phyloP scores from a whole-genome alignment of 1,139 yeast species.

The Saccharomyces hybrid region DNA sequence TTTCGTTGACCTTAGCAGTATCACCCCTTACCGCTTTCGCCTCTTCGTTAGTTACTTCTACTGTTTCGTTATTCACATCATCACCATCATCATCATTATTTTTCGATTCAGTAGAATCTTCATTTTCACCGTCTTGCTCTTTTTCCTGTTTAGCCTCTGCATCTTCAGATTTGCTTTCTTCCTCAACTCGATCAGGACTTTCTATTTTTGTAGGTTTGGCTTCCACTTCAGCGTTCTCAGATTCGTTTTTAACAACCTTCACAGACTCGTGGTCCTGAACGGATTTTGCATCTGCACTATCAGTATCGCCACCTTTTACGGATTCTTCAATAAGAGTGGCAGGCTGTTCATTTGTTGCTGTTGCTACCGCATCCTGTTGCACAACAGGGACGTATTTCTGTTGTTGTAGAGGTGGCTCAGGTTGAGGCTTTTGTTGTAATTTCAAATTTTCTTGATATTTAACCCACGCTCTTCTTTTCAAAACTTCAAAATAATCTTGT shows the following conservation, averaged over 20 bases:
- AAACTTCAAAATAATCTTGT: slow-evolving; percentile 55
- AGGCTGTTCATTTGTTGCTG: neutral
- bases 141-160: slow-evolving; percentile 4
- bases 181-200: slow-evolving; percentile 6
- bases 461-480: slow-evolving; percentile 39
- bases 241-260: slow-evolving; percentile 15
- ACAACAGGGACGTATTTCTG: neutral
- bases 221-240: slow-evolving; percentile 2
- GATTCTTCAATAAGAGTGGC: slow-evolving; percentile 7
- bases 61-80: slow-evolving; percentile 1
- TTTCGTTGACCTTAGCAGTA: slow-evolving; percentile 3
- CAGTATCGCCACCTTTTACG: slow-evolving; percentile 9
- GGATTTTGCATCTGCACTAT: neutral
- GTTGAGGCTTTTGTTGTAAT: neutral
- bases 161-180: slow-evolving; percentile 4
- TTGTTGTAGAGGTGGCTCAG: neutral
- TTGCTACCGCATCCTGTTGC: neutral
- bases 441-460: slow-evolving; percentile 18
- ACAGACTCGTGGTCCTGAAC: slow-evolving; percentile 7
- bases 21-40: slow-evolving; percentile 3
- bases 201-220: slow-evolving; percentile 5
- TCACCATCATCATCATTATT: neutral
- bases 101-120: slow-evolving; percentile 2
- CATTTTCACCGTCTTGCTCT: slow-evolving; percentile 5
- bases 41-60: slow-evolving; percentile 2